Evolutionary conservation across 2,329 filamentous ascomycete species (phyloP).

Genomic region (Cytospora chrysosperma): DNA sequence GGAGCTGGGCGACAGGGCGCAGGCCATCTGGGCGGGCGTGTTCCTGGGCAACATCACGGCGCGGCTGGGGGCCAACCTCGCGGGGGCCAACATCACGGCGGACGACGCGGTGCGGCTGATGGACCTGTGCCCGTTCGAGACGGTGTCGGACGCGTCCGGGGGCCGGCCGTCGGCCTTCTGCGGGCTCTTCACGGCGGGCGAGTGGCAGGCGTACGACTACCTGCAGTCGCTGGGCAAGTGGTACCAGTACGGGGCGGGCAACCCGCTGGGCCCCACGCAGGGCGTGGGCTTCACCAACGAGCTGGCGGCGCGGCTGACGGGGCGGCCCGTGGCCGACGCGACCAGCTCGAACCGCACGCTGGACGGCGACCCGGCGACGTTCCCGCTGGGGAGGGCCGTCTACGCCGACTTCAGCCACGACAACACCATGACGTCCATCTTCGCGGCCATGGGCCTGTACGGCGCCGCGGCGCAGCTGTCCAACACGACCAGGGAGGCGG

Average conservation of each 20-base stretch:
- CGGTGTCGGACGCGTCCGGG: conserved; percentile 60
- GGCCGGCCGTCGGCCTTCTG: conserved; percentile 69
- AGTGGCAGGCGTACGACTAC: conserved; percentile 82
- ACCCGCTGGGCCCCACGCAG: conserved; percentile 76
- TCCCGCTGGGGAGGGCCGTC: conserved; percentile 66
- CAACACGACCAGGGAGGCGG: conserved; percentile 48
- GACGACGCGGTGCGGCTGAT: conserved; percentile 70
- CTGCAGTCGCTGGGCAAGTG: conserved; percentile 78
- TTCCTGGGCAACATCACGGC: conserved; percentile 68
- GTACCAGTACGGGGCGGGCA: conserved; percentile 77
- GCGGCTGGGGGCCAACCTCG: conserved; percentile 68
- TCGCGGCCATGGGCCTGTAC: conserved; percentile 76
- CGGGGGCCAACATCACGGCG: conserved; percentile 62
- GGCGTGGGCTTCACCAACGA: conserved; percentile 88
- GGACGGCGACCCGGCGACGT: conserved; percentile 64
- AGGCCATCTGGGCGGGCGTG: conserved; percentile 56
- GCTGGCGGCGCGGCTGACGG: conserved; percentile 76
- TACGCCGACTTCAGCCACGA: conserved; percentile 95
- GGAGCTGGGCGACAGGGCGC: conserved; percentile 48
- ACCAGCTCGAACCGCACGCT: conserved; percentile 79
- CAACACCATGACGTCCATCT: conserved; percentile 78
- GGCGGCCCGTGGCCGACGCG: conserved; percentile 64
- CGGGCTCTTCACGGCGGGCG: conserved; percentile 65
- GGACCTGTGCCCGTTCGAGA: conserved; percentile 86
- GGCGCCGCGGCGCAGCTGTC: conserved; percentile 59